Evolutionary conservation across 2,329 filamentous ascomycete species (phyloP).

Genomic region (Fusarium sp.): DNA sequence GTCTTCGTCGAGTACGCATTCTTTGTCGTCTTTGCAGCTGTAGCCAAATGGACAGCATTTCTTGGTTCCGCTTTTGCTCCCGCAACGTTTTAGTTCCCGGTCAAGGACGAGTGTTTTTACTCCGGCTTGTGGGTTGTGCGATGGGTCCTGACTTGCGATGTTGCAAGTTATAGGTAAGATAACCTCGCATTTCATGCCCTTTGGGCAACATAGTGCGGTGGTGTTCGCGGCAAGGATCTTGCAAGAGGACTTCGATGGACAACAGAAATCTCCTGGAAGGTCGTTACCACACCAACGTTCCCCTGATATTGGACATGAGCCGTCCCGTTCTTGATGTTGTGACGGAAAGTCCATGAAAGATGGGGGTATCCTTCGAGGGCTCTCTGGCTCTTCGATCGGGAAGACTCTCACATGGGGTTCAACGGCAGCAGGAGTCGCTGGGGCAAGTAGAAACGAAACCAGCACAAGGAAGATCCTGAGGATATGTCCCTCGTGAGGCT

Average conservation of each 20-base stretch:
- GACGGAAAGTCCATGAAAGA: constrained; percentile 24
- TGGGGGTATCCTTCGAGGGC: constrained; percentile 8
- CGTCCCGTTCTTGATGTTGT: constrained; percentile 32
- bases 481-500: constrained; percentile 39
- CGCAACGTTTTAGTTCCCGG: constrained; percentile 39
- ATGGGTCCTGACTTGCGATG: constrained; percentile 37
- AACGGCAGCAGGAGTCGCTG: constrained; percentile 35
- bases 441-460: constrained; percentile 39
- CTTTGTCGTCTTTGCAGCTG: constrained; percentile 35
- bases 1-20: constrained; percentile 42
- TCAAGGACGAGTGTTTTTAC: constrained; percentile 43
- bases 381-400: constrained; percentile 25
- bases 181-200: constrained; percentile 34
- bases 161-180: constrained; percentile 47
- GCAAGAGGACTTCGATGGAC: constrained; percentile 36
- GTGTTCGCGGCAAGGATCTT: constrained; percentile 48
- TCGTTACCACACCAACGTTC: constrained; percentile 40
- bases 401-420: constrained; percentile 35
- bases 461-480: constrained; percentile 40
- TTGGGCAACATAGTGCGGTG: constrained; percentile 47
- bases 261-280: constrained; percentile 45
- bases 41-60: constrained; percentile 49
- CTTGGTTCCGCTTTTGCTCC: constrained; percentile 28
- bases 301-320: constrained; percentile 38
- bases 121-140: constrained; percentile 34